Evolutionary conservation across 495 filamentous ascomycete species (phyloP), one percentile per base, ranked within the genome.

Genomic region (Penicillium atrosanguineum): DNA sequence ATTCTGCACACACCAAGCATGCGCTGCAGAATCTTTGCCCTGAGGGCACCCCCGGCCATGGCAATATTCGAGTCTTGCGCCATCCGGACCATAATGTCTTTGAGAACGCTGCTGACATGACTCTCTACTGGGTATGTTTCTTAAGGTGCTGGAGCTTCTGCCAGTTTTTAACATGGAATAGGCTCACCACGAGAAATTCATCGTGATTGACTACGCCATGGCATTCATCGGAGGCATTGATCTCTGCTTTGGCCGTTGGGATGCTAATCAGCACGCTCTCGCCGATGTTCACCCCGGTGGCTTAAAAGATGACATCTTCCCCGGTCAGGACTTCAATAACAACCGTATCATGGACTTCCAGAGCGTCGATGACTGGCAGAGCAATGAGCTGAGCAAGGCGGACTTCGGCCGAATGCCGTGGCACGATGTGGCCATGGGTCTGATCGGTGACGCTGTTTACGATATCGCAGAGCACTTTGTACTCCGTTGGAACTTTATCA

Each of bases 381-480:
- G 84, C 43, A 97, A 97, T 61, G 88, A 95, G 63, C 73, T 97
- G n/a, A 88, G 81, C 68, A 97, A 97, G 73, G 83, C 87, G 0
- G 90, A 96, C 31, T 95, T 88, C 56, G 92, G 91, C 21, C 85
- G 93, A 26, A 96, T 97, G 93, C 93, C 93, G 1, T 97, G 93
- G 93, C 93, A 97, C 62, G 93, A 97, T 65, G 91, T 97, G 3
- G 79, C 88, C 5, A 91, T 97, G 88, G 91, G 89, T 3, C 50
- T 97, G 20, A 81, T 95, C 43, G 93, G 93, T 6, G 89, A 91
- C 38, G 90, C 86, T 60, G 89, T 96, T 28, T 92, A 91, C 64
- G 91, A 96, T 66, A 93, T 98, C 58, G 93, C 93, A 4, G 91
- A 97, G 69, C 93, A 98, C 64, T 98, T 98, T 60, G 87, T 96